Base-by-base conservation (phyloP, 2,329 filamentous ascomycete genomes). In the Scortechinia acanthostroma region DNA sequence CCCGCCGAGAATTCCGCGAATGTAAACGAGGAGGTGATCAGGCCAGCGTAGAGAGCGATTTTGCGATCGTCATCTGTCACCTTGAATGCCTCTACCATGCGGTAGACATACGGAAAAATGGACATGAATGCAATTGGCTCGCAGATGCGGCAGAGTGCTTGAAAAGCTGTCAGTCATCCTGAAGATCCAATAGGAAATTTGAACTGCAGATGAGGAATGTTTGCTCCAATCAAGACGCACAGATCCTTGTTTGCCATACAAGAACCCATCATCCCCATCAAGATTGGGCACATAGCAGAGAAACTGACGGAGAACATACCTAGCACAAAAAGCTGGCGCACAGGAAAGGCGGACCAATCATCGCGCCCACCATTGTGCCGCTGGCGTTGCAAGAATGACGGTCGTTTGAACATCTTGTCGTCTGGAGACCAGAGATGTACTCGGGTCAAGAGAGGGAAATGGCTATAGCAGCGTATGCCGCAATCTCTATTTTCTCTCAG, bases 71-170 rank as follows among this genome's bases (percentile, higher is more conserved):
- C 81, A 42, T 88, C 73, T 50, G 90, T 88, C 59, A 95, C 83
- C 57, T 87, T 74, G 66, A 97, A 97, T 49, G 90, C 89, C 56
- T 90, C 76, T 54, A 97, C 86, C 93, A 98, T 97, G 71, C 87
- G 91, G 70, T 95, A 97, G 55, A 95, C 90, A 65, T 97, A 98
- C 1, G 93, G 93, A 61, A 98, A 97, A 55, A 97, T 96, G 45
- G 91, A 96, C 89, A 96, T 97, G 74, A 98, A 97, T 4, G 93
- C 93, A 63, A 98, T 97, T 44, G 93, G 93, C 63, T 98, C 93
- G 73, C 90, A 96, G 70, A 98, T 91, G 59, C 93, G 85, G 68
- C 91, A 95, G 58, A 95, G 75, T 42, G 90, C 91, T 94, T 51
- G 35, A 15, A 16, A n/a, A n/a, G n/a, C n/a, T 19, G 25, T 10